Evolutionary conservation across 352 stramenopile species (phyloP), one percentile per base, ranked within the genome.

Genomic region (Blastocystis sp.): DNA sequence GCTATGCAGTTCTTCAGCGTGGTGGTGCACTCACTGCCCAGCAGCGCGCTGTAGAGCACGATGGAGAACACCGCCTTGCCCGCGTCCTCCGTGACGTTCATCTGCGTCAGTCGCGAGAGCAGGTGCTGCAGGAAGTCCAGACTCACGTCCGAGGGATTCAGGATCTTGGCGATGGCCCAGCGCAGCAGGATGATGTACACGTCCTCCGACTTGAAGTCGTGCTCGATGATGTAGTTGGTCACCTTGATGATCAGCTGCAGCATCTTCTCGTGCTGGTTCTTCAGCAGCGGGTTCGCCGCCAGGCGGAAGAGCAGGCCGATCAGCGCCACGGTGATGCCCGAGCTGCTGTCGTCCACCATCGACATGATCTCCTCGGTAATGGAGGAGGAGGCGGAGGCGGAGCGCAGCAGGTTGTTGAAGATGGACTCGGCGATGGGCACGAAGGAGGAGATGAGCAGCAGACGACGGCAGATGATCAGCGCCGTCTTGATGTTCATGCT

Each of bases 281-380:
- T 41, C 41, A 85, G 29, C 19, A 69, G 26, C 33, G 74, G 74
- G 12, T 67, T 29, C 35, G 45, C 35, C n/a, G 74, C 55, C 41
- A 85, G n/a, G 31, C 74, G 74, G 50, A 85, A 70, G 33, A 85
- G 29, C 51, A 85, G 55, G 19, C 50, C 31, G 29, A 85, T 85
- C 45, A 69, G 16, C 3, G 50, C 74, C 4, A 85, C 74, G 6
- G 74, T 85, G 41, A 85, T 85, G 19, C 50, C 26, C 6, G 65
- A 70, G 31, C 74, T 85, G 19, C n/a, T 26, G 21, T 66, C 35
- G 3, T 24, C 21, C 24, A 85, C 16, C 21, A 85, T 69, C 16
- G 31, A n/a, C 19, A 85, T 21, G 0, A 85, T 67, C 26, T 69
- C 3, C 16, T 41, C 45, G 10, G 70, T 12, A 12, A 67, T 55